phyloP scores from a whole-genome alignment of 768 basidiomycete species.

The Sarcodon sp. region DNA sequence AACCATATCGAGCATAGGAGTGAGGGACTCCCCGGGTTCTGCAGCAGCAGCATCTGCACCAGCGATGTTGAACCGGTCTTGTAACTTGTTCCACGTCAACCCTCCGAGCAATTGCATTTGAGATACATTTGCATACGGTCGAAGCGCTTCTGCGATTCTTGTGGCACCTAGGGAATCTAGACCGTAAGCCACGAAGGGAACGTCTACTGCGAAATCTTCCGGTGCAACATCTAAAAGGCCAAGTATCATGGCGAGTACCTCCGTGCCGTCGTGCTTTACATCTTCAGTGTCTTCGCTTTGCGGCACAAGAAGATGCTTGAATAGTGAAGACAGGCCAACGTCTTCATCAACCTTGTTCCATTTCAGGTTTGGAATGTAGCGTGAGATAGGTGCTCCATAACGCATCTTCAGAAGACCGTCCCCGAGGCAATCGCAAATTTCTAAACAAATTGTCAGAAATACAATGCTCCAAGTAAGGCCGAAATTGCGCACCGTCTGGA shows the following conservation, averaged over 20 bases:
- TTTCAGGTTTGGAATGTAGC: slow-evolving; percentile 21
- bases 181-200: slow-evolving; percentile 28
- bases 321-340: slow-evolving; percentile 11
- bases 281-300: slow-evolving; percentile 4
- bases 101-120: slow-evolving; percentile 25
- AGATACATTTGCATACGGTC: slow-evolving; percentile 15
- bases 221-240: slow-evolving; percentile 17
- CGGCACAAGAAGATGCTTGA: slow-evolving; percentile 10
- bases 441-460: neutral
- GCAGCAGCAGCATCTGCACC: neutral
- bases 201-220: slow-evolving; percentile 21
- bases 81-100: slow-evolving; percentile 17
- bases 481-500: slow-evolving; percentile 2
- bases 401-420: slow-evolving; percentile 18
- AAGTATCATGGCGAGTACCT: slow-evolving; percentile 8
- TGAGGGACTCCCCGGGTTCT: neutral
- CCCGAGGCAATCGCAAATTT: slow-evolving; percentile 18
- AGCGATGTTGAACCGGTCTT: neutral
- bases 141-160: slow-evolving; percentile 21
- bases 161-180: slow-evolving; percentile 28
- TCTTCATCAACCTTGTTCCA: slow-evolving; percentile 14
- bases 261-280: neutral
- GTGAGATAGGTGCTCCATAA: slow-evolving; percentile 9
- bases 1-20: neutral
- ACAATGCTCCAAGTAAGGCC: neutral